Percentiles rank a stretch among this genome's conserved stretches.
These are phyloP conservation scores for Coemansia sp. DNA, from an alignment of 192 early-diverging fungal species.

Conservation along the genomic window DNA sequence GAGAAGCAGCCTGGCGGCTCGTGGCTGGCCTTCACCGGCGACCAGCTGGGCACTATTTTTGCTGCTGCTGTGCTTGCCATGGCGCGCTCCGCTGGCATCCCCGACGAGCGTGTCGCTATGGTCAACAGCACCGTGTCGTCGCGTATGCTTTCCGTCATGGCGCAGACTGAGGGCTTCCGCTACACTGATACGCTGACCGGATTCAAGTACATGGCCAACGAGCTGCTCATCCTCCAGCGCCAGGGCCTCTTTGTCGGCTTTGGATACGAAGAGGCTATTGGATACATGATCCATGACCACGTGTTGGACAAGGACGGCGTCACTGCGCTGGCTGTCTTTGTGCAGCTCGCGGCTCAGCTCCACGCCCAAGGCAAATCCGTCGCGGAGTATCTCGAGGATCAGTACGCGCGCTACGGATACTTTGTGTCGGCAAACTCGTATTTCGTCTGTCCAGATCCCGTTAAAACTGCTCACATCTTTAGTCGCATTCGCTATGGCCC, in stretches of 20 bases:
- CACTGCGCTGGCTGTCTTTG: constrained; percentile 78
- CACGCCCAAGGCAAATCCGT: constrained; percentile 65
- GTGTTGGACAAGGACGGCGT: constrained; percentile 95
- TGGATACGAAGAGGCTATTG: constrained; percentile 95
- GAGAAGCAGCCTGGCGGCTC: constrained; percentile 70
- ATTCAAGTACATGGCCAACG: constrained; percentile 96
- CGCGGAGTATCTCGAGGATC: constrained; percentile 68
- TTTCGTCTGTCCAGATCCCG: constrained; percentile 80
- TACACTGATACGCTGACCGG: constrained; percentile 94
- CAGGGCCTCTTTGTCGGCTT: constrained; percentile 74
- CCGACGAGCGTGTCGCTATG: constrained; percentile 68
- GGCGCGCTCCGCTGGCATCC: constrained; percentile 54
- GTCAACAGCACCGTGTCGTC: constrained; percentile 88
- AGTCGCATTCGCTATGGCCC: constrained; percentile 84
- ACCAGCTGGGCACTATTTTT: constrained; percentile 87
- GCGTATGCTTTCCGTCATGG: constrained; percentile 78
- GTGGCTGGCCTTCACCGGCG: constrained; percentile 86
- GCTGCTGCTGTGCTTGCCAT: constrained; percentile 67
- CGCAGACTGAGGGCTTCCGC: constrained; percentile 71
- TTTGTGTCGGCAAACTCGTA: constrained; percentile 88
- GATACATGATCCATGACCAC: constrained; percentile 75
- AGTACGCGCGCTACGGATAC: constrained; percentile 79
- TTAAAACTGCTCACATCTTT: constrained; percentile 74
- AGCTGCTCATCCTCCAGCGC: constrained; percentile 66
- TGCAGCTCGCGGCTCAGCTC: constrained; percentile 72